A percentile compares a stretch with the other conserved stretches of the same genome.
Conservation (phyloP, 768 basidiomycete species). For the Baorangia bicolor region DNA sequence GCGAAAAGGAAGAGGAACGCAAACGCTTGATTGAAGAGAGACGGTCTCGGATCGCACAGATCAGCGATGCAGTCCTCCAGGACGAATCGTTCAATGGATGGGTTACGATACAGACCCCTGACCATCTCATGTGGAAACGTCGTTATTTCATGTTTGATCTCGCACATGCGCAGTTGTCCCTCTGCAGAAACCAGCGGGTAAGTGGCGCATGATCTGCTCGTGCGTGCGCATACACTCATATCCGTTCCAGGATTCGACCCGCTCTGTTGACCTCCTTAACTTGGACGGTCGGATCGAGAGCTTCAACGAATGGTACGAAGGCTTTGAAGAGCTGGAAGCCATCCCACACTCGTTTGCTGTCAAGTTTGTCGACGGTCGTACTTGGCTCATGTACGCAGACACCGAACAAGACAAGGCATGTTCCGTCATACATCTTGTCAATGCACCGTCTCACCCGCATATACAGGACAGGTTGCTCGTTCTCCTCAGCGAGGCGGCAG, state of each 20-base stretch:
- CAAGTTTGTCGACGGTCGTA: slow-evolving; percentile 51
- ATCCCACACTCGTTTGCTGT: slow-evolving; percentile 67
- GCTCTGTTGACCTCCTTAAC: slow-evolving; percentile 37
- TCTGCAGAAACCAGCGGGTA: slow-evolving; percentile 56
- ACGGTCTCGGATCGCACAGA: slow-evolving; percentile 42
- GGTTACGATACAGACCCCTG: slow-evolving; percentile 59
- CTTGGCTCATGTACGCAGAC: slow-evolving; percentile 62
- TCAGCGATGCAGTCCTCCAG: slow-evolving; percentile 46
- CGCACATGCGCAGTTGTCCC: slow-evolving; percentile 40
- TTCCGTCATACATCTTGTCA: neutral
- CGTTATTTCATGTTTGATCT: slow-evolving; percentile 58
- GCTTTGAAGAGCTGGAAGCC: slow-evolving; percentile 64
- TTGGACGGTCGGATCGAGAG: slow-evolving; percentile 46
- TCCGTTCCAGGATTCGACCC: slow-evolving; percentile 27
- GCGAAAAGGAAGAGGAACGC: slow-evolving; percentile 43
- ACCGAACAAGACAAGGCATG: slow-evolving; percentile 62
- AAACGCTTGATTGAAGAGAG: slow-evolving; percentile 39
- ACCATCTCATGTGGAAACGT: slow-evolving; percentile 59
- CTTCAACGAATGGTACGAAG: slow-evolving; percentile 63
- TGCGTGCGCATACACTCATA: slow-evolving; percentile 1
- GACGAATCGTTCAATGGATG: slow-evolving; percentile 49
- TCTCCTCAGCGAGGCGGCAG: slow-evolving; percentile 31
- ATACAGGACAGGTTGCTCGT: slow-evolving; percentile 26
- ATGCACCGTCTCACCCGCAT: neutral
- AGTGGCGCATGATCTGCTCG: neutral